Percentiles rank a stretch among this genome's conserved stretches.
Conservation (phyloP, 148 eudicot genomes). For the Amaranthus cruentus region DNA sequence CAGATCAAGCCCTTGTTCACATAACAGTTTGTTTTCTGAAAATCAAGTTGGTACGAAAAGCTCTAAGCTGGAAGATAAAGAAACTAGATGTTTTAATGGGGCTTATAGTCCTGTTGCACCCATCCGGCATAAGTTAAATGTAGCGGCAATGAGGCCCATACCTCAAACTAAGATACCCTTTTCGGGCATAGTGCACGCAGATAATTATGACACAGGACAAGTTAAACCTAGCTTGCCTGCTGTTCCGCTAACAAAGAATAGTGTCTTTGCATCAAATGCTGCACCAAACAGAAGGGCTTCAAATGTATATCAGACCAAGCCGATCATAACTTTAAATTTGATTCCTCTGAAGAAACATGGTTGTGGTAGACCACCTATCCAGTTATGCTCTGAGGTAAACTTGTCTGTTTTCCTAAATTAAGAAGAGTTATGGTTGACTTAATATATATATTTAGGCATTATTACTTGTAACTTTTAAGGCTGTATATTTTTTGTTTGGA, state of each 20-base stretch:
- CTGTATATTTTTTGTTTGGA: neutral
- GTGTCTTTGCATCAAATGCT: slow-evolving; percentile 41
- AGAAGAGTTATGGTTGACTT: neutral
- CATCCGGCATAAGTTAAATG: slow-evolving; percentile 43
- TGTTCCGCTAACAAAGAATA: slow-evolving; percentile 48
- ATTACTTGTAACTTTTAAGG: neutral
- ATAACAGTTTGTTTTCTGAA: slow-evolving; percentile 25
- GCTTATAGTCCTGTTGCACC: slow-evolving; percentile 26
- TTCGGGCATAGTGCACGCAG: slow-evolving; percentile 48
- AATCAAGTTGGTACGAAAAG: slow-evolving; percentile 19
- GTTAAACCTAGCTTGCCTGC: slow-evolving; percentile 44
- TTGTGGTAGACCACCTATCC: slow-evolving; percentile 81
- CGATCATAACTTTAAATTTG: slow-evolving; percentile 80
- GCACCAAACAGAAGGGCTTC: slow-evolving; percentile 58
- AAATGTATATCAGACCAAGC: slow-evolving; percentile 67
- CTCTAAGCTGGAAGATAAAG: slow-evolving; percentile 34
- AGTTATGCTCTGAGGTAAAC: slow-evolving; percentile 80
- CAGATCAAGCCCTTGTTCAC: slow-evolving; percentile 33
- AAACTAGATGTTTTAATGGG: slow-evolving; percentile 39
- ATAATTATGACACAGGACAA: slow-evolving; percentile 59
- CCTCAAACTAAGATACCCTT: slow-evolving; percentile 86
- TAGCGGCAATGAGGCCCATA: slow-evolving; percentile 84
- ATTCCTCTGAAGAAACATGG: slow-evolving; percentile 94
- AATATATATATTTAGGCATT: neutral
- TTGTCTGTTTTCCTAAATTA: neutral